Conservation (phyloP, 371 early-diverging fungal genomes). For the Conidiobolus incongruus region DNA sequence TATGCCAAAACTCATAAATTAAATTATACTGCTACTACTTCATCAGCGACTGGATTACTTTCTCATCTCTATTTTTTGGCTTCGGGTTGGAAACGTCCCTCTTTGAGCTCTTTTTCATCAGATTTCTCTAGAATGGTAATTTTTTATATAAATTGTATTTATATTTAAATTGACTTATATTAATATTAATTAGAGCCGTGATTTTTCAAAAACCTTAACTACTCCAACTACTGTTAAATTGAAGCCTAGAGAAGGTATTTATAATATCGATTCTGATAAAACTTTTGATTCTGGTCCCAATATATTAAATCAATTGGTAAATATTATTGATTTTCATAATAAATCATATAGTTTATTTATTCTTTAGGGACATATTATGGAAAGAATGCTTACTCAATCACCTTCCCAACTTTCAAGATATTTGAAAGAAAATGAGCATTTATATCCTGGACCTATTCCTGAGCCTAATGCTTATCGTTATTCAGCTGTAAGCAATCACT, state of each 20-base stretch:
- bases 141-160: slow-evolving; percentile 9
- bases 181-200: slow-evolving; percentile 8
- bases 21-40: slow-evolving; percentile 67
- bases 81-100: slow-evolving; percentile 28
- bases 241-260: slow-evolving; percentile 28
- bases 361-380: slow-evolving; percentile 8
- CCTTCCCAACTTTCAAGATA: slow-evolving; percentile 9
- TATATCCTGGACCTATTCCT: no score
- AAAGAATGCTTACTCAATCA: slow-evolving; percentile 8
- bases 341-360: neutral
- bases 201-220: slow-evolving; percentile 9
- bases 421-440: no score
- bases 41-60: slow-evolving; percentile 54
- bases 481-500: no score
- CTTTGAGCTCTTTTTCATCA: slow-evolving; percentile 37
- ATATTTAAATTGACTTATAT: neutral
- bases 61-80: slow-evolving; percentile 59
- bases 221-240: slow-evolving; percentile 7
- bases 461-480: no score
- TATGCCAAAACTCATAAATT: slow-evolving; percentile 8
- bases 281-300: no score
- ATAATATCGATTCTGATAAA: slow-evolving; percentile 71
- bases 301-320: no score
- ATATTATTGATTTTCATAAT: neutral
- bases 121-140: slow-evolving; percentile 30